Evolutionary conservation across 2,329 filamentous ascomycete species (phyloP).

Genomic region (Aaosphaeria arxii): DNA sequence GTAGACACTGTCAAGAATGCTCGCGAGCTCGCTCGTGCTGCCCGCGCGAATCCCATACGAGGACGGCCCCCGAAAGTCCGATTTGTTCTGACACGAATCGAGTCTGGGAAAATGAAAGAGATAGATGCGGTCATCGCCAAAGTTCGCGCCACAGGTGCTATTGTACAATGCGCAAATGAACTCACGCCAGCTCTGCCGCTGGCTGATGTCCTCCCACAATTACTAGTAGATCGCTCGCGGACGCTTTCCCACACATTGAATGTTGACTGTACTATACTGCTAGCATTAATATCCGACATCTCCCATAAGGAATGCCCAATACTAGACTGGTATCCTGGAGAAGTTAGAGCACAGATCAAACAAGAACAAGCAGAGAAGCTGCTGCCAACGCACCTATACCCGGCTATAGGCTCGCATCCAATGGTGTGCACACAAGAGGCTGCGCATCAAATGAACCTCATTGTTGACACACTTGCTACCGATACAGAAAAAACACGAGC

Average conservation of each 20-base stretch:
- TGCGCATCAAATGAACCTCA: slow-evolving; percentile 57
- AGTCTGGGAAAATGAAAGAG: slow-evolving; percentile 48
- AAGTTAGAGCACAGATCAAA: slow-evolving; percentile 63
- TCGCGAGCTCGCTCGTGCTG: slow-evolving; percentile 56
- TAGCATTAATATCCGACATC: slow-evolving; percentile 72
- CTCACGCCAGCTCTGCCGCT: slow-evolving; percentile 21
- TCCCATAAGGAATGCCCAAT: slow-evolving; percentile 55
- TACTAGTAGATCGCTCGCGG: slow-evolving; percentile 39
- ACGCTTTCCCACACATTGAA: slow-evolving; percentile 49
- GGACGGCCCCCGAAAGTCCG: slow-evolving; percentile 60
- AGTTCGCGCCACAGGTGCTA: slow-evolving; percentile 51
- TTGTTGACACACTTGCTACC: slow-evolving; percentile 38
- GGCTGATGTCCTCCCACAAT: slow-evolving; percentile 19
- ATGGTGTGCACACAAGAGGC: slow-evolving; percentile 68
- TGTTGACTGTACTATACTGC: slow-evolving; percentile 67
- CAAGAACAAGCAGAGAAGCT: slow-evolving; percentile 62
- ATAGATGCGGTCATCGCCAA: slow-evolving; percentile 57
- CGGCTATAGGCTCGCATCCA: slow-evolving; percentile 53
- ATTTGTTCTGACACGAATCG: slow-evolving; percentile 60
- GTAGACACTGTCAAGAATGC: slow-evolving; percentile 61
- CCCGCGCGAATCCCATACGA: slow-evolving; percentile 54
- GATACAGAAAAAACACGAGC: slow-evolving; percentile 52
- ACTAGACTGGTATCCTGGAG: slow-evolving; percentile 53
- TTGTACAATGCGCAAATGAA: slow-evolving; percentile 27
- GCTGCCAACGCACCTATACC: slow-evolving; percentile 60